Percentiles rank a stretch among this genome's conserved stretches.
These are phyloP conservation scores for Alternaria novae-zelandiae DNA, from an alignment of 2,329 filamentous ascomycete genomes.

Conservation along the genomic window DNA sequence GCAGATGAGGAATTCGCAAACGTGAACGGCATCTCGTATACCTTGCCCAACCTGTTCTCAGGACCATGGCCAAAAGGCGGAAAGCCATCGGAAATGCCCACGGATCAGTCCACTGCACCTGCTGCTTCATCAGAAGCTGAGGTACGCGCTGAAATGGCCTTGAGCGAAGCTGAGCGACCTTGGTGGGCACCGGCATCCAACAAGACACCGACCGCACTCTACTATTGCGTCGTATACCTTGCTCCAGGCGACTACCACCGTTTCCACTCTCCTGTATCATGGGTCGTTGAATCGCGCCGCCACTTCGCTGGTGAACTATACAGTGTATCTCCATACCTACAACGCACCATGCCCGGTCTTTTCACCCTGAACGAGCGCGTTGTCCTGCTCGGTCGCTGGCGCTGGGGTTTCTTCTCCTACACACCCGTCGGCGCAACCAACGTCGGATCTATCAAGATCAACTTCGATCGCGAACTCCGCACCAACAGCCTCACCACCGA, in stretches of 20 bases:
- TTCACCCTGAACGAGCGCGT: slow-evolving; percentile 98
- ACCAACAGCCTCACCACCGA: slow-evolving; percentile 93
- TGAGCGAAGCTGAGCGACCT: slow-evolving; percentile 64
- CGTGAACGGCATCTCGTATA: slow-evolving; percentile 95
- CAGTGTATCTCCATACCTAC: slow-evolving; percentile 92
- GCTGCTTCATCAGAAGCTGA: slow-evolving; percentile 77
- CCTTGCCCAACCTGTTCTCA: slow-evolving; percentile 83
- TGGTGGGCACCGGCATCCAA: slow-evolving; percentile 55
- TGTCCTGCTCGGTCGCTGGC: slow-evolving; percentile 90
- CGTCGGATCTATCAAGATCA: slow-evolving; percentile 94
- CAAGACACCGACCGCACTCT: slow-evolving; percentile 69
- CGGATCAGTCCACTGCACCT: slow-evolving; percentile 75
- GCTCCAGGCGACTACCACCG: slow-evolving; percentile 98
- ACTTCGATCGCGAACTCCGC: slow-evolving; percentile 92
- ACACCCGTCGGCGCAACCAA: slow-evolving; percentile 97
- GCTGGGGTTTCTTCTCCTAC: slow-evolving; percentile 96
- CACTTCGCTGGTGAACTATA: slow-evolving; percentile 97
- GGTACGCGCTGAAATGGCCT: slow-evolving; percentile 82
- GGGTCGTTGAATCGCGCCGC: slow-evolving; percentile 93
- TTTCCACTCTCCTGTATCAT: slow-evolving; percentile 93
- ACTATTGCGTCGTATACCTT: slow-evolving; percentile 94
- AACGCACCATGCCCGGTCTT: slow-evolving; percentile 87
- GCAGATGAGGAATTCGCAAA: slow-evolving; percentile 91
- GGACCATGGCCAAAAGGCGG: slow-evolving; percentile 60
- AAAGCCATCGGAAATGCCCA: slow-evolving; percentile 59